These are phyloP conservation scores for Crithidia fasciculata DNA, from an alignment of 208 protist genomes.

Conservation along the genomic window DNA sequence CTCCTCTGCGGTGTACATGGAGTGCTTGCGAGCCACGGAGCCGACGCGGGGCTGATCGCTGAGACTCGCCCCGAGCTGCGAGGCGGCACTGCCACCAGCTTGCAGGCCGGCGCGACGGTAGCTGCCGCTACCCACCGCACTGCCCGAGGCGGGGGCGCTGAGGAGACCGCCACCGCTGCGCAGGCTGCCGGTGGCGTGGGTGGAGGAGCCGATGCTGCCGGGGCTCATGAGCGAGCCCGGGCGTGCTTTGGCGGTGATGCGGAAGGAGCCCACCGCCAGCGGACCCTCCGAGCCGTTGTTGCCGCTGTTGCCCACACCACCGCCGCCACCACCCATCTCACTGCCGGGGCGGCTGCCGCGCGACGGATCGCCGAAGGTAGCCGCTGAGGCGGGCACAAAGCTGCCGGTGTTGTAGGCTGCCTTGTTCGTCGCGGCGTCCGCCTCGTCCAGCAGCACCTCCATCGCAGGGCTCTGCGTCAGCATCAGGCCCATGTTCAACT, in stretches of 20 bases:
- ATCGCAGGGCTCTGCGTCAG: conserved; percentile 89
- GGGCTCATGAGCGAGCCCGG: conserved; percentile 30
- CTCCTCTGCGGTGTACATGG: conserved; percentile 79
- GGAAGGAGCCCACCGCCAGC: conserved; percentile 49
- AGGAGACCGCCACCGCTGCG: conserved; percentile 14
- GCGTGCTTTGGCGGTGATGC: conserved; percentile 37
- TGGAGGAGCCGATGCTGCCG: conserved; percentile 28
- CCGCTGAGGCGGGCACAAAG: conserved; percentile 77
- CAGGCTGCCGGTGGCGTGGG: conserved; percentile 29
- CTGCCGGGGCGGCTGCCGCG: conserved; percentile 33
- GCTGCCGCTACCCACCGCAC: conserved; percentile 23
- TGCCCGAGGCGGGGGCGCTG: background rate
- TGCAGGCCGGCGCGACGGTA: conserved; percentile 31
- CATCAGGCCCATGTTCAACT: conserved; percentile 88
- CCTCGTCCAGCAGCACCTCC: conserved; percentile 79
- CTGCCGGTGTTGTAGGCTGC: conserved; percentile 72
- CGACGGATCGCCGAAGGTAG: conserved; percentile 21
- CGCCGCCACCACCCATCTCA: conserved; percentile 9
- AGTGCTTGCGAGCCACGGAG: conserved; percentile 76
- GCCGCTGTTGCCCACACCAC: background rate
- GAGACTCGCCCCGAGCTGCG: conserved; percentile 46
- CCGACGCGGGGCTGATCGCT: conserved; percentile 70
- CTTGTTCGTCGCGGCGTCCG: conserved; percentile 79
- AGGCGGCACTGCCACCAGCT: conserved; percentile 24
- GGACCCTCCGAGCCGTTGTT: conserved; percentile 13